Percentiles rank a stretch among this genome's conserved stretches.
These are phyloP conservation scores for Fusarium luffae DNA, from an alignment of 2,329 filamentous ascomycete species.

Conservation along the genomic window DNA sequence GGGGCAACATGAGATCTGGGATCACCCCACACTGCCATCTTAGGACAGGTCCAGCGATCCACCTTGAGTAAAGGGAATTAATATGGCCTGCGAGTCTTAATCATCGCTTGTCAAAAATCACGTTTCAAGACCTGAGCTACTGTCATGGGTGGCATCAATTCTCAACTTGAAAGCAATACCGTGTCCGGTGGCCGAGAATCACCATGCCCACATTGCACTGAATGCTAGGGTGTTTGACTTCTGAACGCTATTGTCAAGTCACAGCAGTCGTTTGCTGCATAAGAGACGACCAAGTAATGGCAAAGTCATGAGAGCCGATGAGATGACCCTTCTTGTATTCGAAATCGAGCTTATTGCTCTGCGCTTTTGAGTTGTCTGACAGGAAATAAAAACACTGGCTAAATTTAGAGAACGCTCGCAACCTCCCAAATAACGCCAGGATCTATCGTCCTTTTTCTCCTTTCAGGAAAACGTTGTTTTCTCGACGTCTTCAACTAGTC, in stretches of 20 bases:
- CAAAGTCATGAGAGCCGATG: neutral
- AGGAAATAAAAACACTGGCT: neutral
- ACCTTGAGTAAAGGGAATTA: conserved; percentile 21
- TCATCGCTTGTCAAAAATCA: neutral
- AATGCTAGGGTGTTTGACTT: neutral
- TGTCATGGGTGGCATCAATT: neutral
- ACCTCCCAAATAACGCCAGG: neutral
- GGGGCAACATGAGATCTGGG: conserved; percentile 34
- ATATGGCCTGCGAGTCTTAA: neutral
- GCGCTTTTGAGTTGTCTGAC: conserved; percentile 4
- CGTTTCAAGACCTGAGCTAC: neutral
- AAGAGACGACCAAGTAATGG: neutral
- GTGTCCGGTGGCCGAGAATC: neutral
- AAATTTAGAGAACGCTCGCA: conserved; percentile 22
- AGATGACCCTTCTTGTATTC: neutral
- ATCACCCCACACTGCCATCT: conserved; percentile 42
- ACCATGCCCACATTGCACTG: neutral
- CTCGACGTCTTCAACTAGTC: neutral
- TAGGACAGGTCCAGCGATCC: conserved; percentile 29
- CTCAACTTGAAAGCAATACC: neutral
- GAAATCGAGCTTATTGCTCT: neutral
- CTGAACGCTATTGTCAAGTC: neutral
- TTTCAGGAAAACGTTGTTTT: neutral
- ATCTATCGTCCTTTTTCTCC: neutral
- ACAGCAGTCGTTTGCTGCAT: neutral